phyloP scores from a whole-genome alignment of 331 rosid species.

The Rosa hybrid region DNA sequence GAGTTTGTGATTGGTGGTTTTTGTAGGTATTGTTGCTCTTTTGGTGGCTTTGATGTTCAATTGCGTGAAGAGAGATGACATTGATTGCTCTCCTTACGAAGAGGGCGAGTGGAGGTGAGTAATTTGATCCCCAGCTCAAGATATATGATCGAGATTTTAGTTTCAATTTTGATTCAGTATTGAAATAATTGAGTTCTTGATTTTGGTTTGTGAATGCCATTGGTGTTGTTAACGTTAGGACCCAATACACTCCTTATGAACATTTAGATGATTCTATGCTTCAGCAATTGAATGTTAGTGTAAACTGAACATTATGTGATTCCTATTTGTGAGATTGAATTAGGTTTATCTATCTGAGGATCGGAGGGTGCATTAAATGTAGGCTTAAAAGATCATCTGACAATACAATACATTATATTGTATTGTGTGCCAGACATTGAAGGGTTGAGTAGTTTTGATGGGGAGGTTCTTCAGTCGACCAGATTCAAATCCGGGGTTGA shows the following conservation, averaged over 20 bases:
- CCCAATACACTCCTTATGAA: background rate
- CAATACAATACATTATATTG: too few relatives aligned
- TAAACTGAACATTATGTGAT: background rate
- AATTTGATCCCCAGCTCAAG: background rate
- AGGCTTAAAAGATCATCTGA: too few relatives aligned
- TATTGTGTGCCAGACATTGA: too few relatives aligned
- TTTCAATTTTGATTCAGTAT: background rate
- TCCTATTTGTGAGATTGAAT: background rate
- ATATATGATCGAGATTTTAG: background rate
- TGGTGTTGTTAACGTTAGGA: background rate
- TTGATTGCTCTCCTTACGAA: slow-evolving; percentile 91
- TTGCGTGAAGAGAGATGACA: slow-evolving; percentile 91
- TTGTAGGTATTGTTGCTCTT: slow-evolving; percentile 83
- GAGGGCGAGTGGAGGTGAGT: slow-evolving; percentile 98
- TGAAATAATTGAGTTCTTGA: background rate
- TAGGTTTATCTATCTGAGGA: background rate
- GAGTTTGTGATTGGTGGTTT: slow-evolving; percentile 9
- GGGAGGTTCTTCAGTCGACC: too few relatives aligned
- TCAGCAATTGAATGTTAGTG: background rate
- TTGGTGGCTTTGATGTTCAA: slow-evolving; percentile 96
- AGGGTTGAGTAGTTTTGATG: too few relatives aligned
- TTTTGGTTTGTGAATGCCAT: background rate
- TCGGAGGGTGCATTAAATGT: background rate
- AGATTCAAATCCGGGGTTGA: too few relatives aligned
- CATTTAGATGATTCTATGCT: background rate